Conservation (phyloP, 2,329 filamentous ascomycete species). For the Rosellinia necatrix region DNA sequence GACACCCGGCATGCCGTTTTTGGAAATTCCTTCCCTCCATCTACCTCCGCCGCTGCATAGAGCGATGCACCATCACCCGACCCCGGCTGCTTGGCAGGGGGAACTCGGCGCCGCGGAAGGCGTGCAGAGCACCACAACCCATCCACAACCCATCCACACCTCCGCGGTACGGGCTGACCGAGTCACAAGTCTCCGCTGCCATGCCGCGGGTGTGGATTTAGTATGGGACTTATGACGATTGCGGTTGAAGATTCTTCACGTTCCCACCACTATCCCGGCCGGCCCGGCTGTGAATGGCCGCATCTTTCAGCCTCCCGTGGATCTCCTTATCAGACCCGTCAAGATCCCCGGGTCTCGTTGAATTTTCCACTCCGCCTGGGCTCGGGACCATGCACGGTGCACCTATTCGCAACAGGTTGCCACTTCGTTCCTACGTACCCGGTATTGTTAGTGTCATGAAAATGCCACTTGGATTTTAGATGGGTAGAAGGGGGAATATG, state of each 20-base stretch:
- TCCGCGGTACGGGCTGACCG: slow-evolving; percentile 18
- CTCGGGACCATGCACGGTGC: slow-evolving; percentile 15
- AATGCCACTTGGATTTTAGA: neutral
- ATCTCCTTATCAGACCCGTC: slow-evolving; percentile 17
- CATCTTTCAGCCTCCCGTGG: slow-evolving; percentile 26
- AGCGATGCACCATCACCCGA: slow-evolving; percentile 5
- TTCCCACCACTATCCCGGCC: slow-evolving; percentile 2
- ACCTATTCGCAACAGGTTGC: slow-evolving; percentile 13
- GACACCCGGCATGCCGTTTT: slow-evolving; percentile 8
- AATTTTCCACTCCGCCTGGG: slow-evolving; percentile 14
- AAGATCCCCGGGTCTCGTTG: slow-evolving; percentile 11
- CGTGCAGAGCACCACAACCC: neutral
- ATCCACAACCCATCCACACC: slow-evolving; percentile 8
- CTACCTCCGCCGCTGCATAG: neutral
- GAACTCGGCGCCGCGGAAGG: neutral
- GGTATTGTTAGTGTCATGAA: slow-evolving; percentile 3
- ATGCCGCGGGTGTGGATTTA: slow-evolving; percentile 14
- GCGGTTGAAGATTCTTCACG: slow-evolving; percentile 22
- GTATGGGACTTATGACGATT: slow-evolving; percentile 25
- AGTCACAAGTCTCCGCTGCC: slow-evolving; percentile 22
- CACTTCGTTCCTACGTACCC: slow-evolving; percentile 10
- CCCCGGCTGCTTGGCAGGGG: neutral
- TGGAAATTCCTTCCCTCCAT: neutral
- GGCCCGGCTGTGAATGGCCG: slow-evolving; percentile 3
- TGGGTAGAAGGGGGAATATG: neutral